Base-by-base conservation (phyloP, 1,284 basidiomycete species). In the Earliella scabrosa region DNA sequence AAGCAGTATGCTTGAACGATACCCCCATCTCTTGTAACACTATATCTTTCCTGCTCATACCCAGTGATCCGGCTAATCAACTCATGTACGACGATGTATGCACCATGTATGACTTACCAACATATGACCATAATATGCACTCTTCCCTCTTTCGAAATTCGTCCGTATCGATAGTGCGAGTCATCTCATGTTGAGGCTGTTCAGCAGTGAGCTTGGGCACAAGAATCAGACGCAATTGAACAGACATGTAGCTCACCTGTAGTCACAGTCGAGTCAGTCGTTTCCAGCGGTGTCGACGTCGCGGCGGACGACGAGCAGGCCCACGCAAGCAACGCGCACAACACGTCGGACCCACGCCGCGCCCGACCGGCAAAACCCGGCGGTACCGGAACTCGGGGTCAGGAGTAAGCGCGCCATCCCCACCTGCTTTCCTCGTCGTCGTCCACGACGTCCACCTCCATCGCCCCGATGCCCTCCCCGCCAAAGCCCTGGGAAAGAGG, bases 401-500 rank as follows among this genome's bases (percentile, higher is more conserved):
- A 2, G 3, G 6, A 6, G 29, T 13, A 31, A 31, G 29, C 29
- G 29, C 29, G 6, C 7, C 6, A 6, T 13, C 36, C 57, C 32
- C 45, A 21, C 34, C 27, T n/a, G n/a, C n/a, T 21, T 14, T 39
- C 39, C 24, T 49, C 47, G 24, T 44, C 58, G 24, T 45, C 54
- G 48, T 45, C 29, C 43, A 35, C 56, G 48, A 43, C 48, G 31
- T 34, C 44, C 21, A 11, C 26, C 39, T 31, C 31, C 38, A 35
- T 21, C 39, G 18, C 50, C 46, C 32, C 36, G 23, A 91, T 90
- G 88, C 83, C 81, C 31, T 91, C 91, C 23, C 91, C 91, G 52
- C 91, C 90, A 71, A 93, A 93, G 71, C 91, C 91, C 63, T 93
- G 92, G 91, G 91, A 93, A 71, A 80, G 83, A 63, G 77, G 72